Base-by-base conservation (phyloP, 306 rosid species). In the Trifolium repens region DNA sequence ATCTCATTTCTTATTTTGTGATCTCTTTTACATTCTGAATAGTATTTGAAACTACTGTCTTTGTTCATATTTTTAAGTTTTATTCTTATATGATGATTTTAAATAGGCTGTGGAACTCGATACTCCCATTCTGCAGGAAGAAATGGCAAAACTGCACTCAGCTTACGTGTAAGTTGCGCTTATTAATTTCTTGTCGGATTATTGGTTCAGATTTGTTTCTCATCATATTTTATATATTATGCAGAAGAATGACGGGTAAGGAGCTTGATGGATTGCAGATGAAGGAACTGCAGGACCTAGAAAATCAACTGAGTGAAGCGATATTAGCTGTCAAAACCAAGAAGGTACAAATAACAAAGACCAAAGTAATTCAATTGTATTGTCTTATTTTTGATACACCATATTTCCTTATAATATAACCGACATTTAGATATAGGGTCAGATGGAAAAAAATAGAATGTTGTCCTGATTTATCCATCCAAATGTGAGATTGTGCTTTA, bases 171-270 rank as follows among this genome's bases (percentile, higher is more conserved):
- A 53, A 50, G 57, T 50, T 50, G 57, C 3, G 10, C 46, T 9
- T 40, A 40, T 26, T 26, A 26, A 26, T 40, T 40, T 40, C 46
- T 40, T 8, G 5, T 67, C 49, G 12, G 12, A 35, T 46, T 55
- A 35, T 35, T 17, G 62, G 62, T 49, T 78, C 65, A n/a, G 4
- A 49, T 67, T 47, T 39, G 54, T 22, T 69, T 63, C 11, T 62
- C 50, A 74, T 73, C 9, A 9, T 13, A 46, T 55, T 34, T 44
- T 16, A 44, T 26, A 72, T 19, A 19, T 76, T 49, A 49, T 85
- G 46, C 49, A 92, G 98, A 84, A 84, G 83, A 68, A 78, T 86
- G 90, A 80, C 34, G 78, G 94, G 96, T 40, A 84, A 90, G 75
- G 89, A 88, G 70, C 82, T 92, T 69, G 89, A 92, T 69, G 89